Evolutionary conservation across 441 rosid genomes (phyloP), one percentile per base, ranked within the genome.

Genomic region (Jatropha podagrica): DNA sequence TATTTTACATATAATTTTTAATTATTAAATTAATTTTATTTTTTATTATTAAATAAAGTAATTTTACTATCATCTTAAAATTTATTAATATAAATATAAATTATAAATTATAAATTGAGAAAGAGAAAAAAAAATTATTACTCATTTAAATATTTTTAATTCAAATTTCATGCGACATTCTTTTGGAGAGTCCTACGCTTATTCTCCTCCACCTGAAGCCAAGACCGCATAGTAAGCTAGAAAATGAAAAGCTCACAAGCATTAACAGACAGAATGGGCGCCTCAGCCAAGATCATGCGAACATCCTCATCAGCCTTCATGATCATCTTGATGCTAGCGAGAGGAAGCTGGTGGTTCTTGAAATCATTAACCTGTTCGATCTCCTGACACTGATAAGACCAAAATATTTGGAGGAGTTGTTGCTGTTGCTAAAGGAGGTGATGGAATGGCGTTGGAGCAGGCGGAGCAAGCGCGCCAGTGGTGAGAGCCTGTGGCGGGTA

Each of bases 261-360:
- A 77, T 95, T 95, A 46, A 98, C 88, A 78, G 93, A 93, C 46
- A 95, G 86, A 77, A 95, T 87, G 54, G 99, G 99, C 4, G 97
- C 99, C 81, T 95, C 99, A 17, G 99, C 98, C 12, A 97, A 91
- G 89, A 95, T 95, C 99, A 95, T 95, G 69, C 98, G 98, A 44
- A 95, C 99, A 74, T 95, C 99, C 78, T 95, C 98, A 71, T 95
- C 97, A 46, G 99, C 98, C 81, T 95, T 93, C 99, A 95, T 95
- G 83, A 95, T 95, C 89, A 90, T 95, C 87, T 93, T 93, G 86
- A 95, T 95, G 65, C 99, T 83, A 13, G 99, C 98, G 37, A 95
- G 90, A 9, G 99, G 99, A 41, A 95, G 90, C 86, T 88, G 98
- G 78, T 95, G 96, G 88, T 95, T 95, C 84, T 93, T 95, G 86